These are phyloP conservation scores for Phytophthora constricta DNA, from an alignment of 352 stramenopile genomes.

Conservation along the genomic window DNA sequence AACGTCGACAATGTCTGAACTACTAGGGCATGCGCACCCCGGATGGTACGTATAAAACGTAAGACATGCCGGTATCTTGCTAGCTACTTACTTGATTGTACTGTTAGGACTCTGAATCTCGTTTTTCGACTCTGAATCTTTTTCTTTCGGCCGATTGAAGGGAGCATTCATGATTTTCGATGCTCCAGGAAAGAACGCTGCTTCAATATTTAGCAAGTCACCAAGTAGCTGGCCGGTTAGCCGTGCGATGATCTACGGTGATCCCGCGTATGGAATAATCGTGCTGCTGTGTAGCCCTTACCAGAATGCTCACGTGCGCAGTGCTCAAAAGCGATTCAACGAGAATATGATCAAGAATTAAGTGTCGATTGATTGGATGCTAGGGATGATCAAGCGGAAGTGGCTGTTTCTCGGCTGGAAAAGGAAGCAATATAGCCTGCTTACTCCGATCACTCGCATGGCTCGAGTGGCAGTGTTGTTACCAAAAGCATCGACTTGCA, in stretches of 20 bases:
- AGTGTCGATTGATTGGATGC: constrained; percentile 15
- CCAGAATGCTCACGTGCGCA: constrained; percentile 5
- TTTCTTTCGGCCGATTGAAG: constrained; percentile 15
- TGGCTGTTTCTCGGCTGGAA: constrained; percentile 18
- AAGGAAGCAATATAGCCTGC: constrained; percentile 17
- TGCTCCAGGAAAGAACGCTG: constrained; percentile 10
- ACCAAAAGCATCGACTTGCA: constrained; percentile 14
- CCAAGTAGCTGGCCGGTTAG: neutral
- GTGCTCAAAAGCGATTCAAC: constrained; percentile 12
- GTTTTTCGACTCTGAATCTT: too few relatives aligned
- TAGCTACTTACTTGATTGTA: neutral
- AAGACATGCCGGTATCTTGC: neutral
- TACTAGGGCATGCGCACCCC: constrained; percentile 14
- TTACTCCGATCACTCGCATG: constrained; percentile 8
- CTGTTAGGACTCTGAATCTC: too few relatives aligned
- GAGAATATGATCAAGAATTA: constrained; percentile 2
- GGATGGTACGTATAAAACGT: neutral
- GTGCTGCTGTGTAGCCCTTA: constrained; percentile 12
- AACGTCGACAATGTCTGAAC: constrained; percentile 9
- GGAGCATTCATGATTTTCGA: constrained; percentile 1
- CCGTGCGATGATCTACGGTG: constrained; percentile 7
- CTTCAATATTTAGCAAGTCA: neutral
- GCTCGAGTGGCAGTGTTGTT: constrained; percentile 4
- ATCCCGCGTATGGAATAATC: neutral
- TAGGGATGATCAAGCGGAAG: constrained; percentile 17